These are phyloP conservation scores for Ogataea pignaliae DNA, from an alignment of 805 yeast species.

Conservation along the genomic window DNA sequence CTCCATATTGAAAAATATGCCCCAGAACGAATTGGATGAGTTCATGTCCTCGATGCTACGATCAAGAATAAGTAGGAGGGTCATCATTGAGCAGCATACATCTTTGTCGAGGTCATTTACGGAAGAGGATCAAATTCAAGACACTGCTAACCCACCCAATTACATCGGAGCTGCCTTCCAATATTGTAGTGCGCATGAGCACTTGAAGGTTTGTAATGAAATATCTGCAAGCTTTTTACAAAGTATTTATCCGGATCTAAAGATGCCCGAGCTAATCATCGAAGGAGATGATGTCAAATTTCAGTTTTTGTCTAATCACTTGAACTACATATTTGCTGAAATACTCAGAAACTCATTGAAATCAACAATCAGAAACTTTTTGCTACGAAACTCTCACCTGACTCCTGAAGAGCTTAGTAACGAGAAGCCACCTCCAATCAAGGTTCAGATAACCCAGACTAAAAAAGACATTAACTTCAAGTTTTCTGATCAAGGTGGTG, in stretches of 20 bases:
- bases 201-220: conserved; percentile 52
- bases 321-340: conserved; percentile 84
- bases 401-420: conserved; percentile 9
- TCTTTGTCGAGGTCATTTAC: conserved; percentile 66
- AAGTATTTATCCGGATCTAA: conserved; percentile 48
- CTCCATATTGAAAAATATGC: conserved; percentile 53
- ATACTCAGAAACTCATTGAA: conserved; percentile 80
- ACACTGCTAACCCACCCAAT: conserved; percentile 42
- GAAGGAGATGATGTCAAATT: conserved; percentile 72
- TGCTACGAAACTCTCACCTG: conserved; percentile 20
- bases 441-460: conserved; percentile 67
- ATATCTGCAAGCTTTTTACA: conserved; percentile 48
- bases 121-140: conserved; percentile 37
- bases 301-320: conserved; percentile 81
- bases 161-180: conserved; percentile 77
- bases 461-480: conserved; percentile 67
- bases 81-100: conserved; percentile 87
- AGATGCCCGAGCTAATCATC: conserved; percentile 71
- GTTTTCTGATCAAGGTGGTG: conserved; percentile 90
- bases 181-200: conserved; percentile 68
- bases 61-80: conserved; percentile 84
- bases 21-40: conserved; percentile 60
- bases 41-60: conserved; percentile 75
- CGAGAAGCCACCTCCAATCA: conserved; percentile 60
- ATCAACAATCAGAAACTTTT: conserved; percentile 59